Evolutionary conservation across 2,329 filamentous ascomycete genomes (phyloP), one percentile per base, ranked within the genome.

Genomic region (Talaromyces amestolkiae): DNA sequence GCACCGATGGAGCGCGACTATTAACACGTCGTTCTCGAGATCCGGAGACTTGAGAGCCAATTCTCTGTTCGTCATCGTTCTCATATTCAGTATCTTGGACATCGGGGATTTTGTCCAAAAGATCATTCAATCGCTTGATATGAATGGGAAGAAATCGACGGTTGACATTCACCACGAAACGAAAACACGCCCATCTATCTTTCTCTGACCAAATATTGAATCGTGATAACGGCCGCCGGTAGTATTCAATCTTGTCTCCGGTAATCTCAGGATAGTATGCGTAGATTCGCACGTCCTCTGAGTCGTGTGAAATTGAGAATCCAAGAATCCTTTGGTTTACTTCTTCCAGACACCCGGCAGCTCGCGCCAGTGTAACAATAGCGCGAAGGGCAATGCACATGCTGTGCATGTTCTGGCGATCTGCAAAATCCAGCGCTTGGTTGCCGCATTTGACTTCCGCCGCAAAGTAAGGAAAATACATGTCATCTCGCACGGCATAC

Each of bases 271-370:
- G 35, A 37, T 37, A 37, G 35, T 37, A 37, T 37, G 35, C 35
- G 56, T 73, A 71, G 45, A 73, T 73, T 56, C 68, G 66, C 33
- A 72, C 68, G 31, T 63, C 65, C 9, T 58, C 27, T 43, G 72
- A 49, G 54, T 73, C 69, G 33, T 74, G 68, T 15, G 68, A 69
- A 39, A 72, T 66, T 10, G 67, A 72, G 64, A 70, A 70, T 11
- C 61, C 66, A 19, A 72, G 66, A 27, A 73, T 69, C 58, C 68
- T 61, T 7, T 62, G 65, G 62, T 73, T 10, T 3, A 71, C 24
- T 60, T 69, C 67, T 56, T 69, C 54, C 11, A 35, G 45, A 24
- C n/a, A n/a, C n/a, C 33, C 33, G 3, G 60, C 60, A 24, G 49
- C 49, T 41, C 22, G 17, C 7, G 60, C n/a, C 8, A 62, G 19